Conservation (phyloP, 1,284 basidiomycete genomes). For the Apiotrichum domesticum region DNA sequence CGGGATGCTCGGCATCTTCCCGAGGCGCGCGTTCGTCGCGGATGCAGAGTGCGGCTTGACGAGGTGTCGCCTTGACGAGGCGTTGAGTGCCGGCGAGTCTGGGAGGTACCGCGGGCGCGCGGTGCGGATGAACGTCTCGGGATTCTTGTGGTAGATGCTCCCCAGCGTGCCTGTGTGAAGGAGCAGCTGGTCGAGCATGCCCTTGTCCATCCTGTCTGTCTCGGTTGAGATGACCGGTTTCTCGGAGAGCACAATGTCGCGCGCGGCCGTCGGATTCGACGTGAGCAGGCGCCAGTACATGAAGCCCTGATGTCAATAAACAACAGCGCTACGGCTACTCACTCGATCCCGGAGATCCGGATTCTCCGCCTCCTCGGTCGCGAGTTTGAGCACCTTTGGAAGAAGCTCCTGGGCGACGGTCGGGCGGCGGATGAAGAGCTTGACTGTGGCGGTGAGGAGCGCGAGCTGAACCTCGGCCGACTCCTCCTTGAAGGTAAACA, state of each 20-base stretch:
- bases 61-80: constrained; percentile 45
- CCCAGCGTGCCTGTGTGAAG: constrained; percentile 47
- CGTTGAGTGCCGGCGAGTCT: constrained; percentile 45
- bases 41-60: constrained; percentile 17
- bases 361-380: constrained; percentile 94
- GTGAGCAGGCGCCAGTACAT: constrained; percentile 99
- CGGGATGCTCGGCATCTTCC: constrained; percentile 15
- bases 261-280: constrained; percentile 81
- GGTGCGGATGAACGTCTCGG: constrained; percentile 48
- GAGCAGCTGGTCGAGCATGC: constrained; percentile 69
- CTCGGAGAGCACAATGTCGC: constrained; percentile 85
- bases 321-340: constrained; percentile 11
- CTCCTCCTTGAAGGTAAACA: constrained; percentile 89
- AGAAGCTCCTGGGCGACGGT: constrained; percentile 85
- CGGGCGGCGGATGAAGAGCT: constrained; percentile 90
- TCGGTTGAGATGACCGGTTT: constrained; percentile 98
- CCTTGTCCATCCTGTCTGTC: constrained; percentile 93
- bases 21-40: constrained; percentile 5
- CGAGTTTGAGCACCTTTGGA: constrained; percentile 81
- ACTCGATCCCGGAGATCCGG: constrained; percentile 83
- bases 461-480: constrained; percentile 90
- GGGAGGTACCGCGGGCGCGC: constrained; percentile 43
- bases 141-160: constrained; percentile 48
- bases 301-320: constrained; percentile 55
- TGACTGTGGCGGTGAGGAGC: constrained; percentile 91